Conservation (phyloP, 805 yeast species). For the Saturnispora serradocipensis region DNA sequence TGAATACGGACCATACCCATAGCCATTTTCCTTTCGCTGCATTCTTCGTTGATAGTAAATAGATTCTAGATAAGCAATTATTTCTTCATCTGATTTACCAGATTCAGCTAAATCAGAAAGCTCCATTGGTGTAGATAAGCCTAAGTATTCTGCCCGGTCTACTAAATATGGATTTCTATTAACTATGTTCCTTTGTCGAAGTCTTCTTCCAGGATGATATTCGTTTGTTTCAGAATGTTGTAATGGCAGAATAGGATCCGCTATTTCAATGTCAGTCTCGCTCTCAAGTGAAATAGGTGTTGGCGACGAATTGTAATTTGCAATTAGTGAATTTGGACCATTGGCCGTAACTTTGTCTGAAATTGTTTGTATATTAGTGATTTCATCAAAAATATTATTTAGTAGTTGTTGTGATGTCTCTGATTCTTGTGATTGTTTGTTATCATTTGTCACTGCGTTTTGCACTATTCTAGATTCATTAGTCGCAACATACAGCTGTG, state of each 20-base stretch:
- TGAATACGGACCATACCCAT: conserved; percentile 25
- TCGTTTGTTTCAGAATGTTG: neutral
- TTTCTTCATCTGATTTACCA: conserved; percentile 23
- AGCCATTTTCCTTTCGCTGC: conserved; percentile 19
- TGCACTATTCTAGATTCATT: neutral
- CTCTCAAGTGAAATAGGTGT: neutral
- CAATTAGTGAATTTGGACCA: neutral
- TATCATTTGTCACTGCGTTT: neutral
- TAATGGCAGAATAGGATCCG: neutral
- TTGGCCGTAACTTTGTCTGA: neutral
- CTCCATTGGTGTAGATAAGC: conserved; percentile 22
- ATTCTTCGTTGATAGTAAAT: conserved; percentile 19
- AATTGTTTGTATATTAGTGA: neutral
- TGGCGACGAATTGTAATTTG: neutral
- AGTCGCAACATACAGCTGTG: neutral
- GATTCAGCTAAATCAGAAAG: conserved; percentile 24
- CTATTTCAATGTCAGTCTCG: neutral
- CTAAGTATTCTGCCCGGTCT: conserved; percentile 27
- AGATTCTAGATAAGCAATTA: conserved; percentile 20
- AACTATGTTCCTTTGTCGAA: conserved; percentile 11
- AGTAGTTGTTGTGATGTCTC: neutral
- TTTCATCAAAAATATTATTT: conserved; percentile 4
- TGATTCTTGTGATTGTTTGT: neutral
- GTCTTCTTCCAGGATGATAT: conserved; percentile 3
- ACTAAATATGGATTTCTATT: conserved; percentile 26